phyloP scores from a whole-genome alignment of 345 rosid species.

The Carallia brachiata region DNA sequence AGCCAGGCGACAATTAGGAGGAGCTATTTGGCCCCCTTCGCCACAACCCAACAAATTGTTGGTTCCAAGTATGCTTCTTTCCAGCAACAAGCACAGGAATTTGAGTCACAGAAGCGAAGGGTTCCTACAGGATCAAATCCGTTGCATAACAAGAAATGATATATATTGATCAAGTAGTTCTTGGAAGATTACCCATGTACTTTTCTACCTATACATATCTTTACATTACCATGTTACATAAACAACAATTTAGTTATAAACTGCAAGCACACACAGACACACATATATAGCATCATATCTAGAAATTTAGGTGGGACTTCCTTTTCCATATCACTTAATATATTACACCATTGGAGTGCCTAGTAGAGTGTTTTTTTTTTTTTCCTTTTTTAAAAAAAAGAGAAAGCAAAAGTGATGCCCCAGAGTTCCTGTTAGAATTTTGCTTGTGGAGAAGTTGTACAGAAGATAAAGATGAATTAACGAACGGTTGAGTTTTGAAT shows the following conservation, averaged over 20 bases:
- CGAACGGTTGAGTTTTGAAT: not conserved
- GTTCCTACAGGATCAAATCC: constrained; percentile 58
- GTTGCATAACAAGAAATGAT: constrained; percentile 42
- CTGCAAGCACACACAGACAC: not conserved
- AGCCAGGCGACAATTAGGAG: not conserved
- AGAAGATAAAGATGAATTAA: not conserved
- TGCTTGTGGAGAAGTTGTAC: not conserved
- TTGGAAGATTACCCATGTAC: not conserved
- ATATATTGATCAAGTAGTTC: not conserved
- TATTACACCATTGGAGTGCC: not conserved
- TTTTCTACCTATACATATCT: not conserved
- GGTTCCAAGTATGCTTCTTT: not conserved
- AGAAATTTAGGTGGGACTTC: not conserved
- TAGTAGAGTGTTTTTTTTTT: no score
- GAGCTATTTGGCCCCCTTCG: constrained; percentile 13
- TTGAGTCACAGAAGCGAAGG: constrained; percentile 38
- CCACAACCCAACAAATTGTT: not conserved
- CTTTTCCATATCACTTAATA: not conserved
- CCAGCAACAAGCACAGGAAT: not conserved
- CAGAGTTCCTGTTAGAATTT: no score
- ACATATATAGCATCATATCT: not conserved
- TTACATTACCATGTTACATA: not conserved
- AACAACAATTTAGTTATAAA: not conserved
- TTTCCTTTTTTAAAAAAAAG: no score
- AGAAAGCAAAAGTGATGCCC: no score